Base-by-base conservation (phyloP, 164 flowering plant genomes). In the Platanus orientalis region DNA sequence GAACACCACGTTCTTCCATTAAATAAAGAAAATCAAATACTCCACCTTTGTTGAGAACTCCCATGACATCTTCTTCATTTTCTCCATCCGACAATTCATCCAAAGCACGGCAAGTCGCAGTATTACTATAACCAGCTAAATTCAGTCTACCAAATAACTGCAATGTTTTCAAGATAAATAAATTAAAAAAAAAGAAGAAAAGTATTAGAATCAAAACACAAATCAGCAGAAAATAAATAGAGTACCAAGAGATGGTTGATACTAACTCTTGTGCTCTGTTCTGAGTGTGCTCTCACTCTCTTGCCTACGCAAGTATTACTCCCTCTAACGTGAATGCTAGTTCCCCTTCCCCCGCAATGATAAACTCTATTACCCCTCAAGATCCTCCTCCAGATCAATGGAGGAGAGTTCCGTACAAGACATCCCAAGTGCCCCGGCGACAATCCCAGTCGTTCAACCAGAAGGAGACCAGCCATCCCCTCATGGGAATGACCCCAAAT, bases 21-120 rank as follows among this genome's bases (percentile, higher is more conserved):
- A 11, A 39, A 20, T 58, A 5, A 6, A 58, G 61, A 39, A 34
- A 58, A 17, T 30, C 42, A 36, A 21, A 24, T 3, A 0, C 7
- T 3, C 32, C 28, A 4, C 23, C 10, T 7, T 21, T 42, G 28
- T 19, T 21, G 20, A 58, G n/a, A 3, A 0, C 24, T 39, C 6
- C 23, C 10, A 20, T 17, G 2, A 50, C 54, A 40, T 52, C 24
- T 9, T 3, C 30, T 5, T 4, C 59, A 20, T 11, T 52, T 54
- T 60, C 65, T 45, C 47, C 55, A 45, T 54, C 53, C 16, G 48
- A 24, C 20, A 7, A 27, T 19, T 42, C 28, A 61, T 60, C 32
- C 3, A 68, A 66, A 21, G 50, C 25, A 39, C 27, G 48, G 27
- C n/a, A 28, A 12, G 51, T 48, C 3, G 56, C 54, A 30, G 21